Base-by-base conservation (phyloP, 768 basidiomycete species). In the Suillus paluster region DNA sequence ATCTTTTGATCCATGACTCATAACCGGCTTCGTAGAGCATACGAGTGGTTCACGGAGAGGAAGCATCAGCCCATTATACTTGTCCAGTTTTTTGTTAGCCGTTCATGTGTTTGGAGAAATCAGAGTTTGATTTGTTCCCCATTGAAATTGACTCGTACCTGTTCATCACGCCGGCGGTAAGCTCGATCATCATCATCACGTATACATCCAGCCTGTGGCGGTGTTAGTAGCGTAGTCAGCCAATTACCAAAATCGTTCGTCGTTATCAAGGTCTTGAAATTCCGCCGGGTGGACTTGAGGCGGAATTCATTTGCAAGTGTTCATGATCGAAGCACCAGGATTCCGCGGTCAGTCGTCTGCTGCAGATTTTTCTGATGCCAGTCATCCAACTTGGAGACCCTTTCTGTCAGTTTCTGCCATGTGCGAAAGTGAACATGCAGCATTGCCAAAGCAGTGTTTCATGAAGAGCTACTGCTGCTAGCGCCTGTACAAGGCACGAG, bases 91-190 rank as follows among this genome's bases (percentile, higher is more conserved):
- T 6, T 30, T 30, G 30, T n/a, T n/a, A n/a, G n/a, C n/a, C n/a
- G n/a, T 36, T 54, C 53, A 36, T 54, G 36, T 54, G 53, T 39
- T 25, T 54, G 34, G 53, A 54, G 36, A 38, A 53, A 50, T 50
- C 49, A 50, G 30, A 50, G 49, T 50, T 50, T 50, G 49, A 50
- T 50, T 50, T 33, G 19, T 50, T 30, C 49, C 49, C 49, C 49
- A 3, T 36, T 23, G 34, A 54, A 36, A 55, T 55, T 54, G 36
- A 38, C 34, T n/a, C 17, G 53, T 38, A 5, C 54, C 38, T 55
- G 39, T 55, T 55, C 38, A 55, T 55, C 54, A 25, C 25, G 25
- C 54, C 54, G 54, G 23, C 53, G 54, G 54, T 19, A 39, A 55
- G 5, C 23, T 27, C 38, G 54, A 55, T 55, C 54, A 55, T 55